Base-by-base conservation (phyloP, 75 land plant genomes). In the Adiantum capillusveneris region DNA sequence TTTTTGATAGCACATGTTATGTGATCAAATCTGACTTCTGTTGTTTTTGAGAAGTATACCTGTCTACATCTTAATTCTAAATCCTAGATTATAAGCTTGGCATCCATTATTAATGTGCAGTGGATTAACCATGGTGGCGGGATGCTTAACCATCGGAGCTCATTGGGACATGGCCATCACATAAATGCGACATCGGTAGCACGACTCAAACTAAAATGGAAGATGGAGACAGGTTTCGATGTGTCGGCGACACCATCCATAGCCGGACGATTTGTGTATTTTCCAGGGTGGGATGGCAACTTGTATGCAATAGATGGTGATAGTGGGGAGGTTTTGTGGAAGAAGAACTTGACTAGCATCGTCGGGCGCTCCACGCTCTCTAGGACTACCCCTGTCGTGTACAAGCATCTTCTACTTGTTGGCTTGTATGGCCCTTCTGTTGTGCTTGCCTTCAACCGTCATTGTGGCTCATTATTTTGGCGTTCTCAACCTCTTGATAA, bases 81-180 rank as follows among this genome's bases (percentile, higher is more conserved):
- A n/a, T n/a, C n/a, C n/a, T n/a, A n/a, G n/a, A n/a, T n/a, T n/a
- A n/a, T n/a, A n/a, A n/a, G n/a, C n/a, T n/a, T n/a, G n/a, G n/a
- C n/a, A n/a, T n/a, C n/a, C n/a, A n/a, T n/a, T n/a, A n/a, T n/a
- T n/a, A 34, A 34, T 34, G 3, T 34, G 29, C 36, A 63, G 52
- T 80, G 83, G 75, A 17, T 65, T 3, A 80, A 67, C 60, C 83
- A 75, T 54, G 79, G 79, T 28, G 74, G 74, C 0, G 70, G 68
- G 6, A 37, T 64, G 6, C 14, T 18, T 3, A 80, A 80, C 69
- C 65, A 63, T 6, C 41, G 83, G 54, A 42, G 59, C 11, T 78
- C 75, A 19, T 16, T 7, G 13, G 31, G 34, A 52, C 2, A 25
- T 7, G 51, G 19, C 30, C 2, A 25, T 7, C 44, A 27, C 30